Base-by-base conservation (phyloP, 208 protist genomes). In the Crithidia acanthocephali region DNA sequence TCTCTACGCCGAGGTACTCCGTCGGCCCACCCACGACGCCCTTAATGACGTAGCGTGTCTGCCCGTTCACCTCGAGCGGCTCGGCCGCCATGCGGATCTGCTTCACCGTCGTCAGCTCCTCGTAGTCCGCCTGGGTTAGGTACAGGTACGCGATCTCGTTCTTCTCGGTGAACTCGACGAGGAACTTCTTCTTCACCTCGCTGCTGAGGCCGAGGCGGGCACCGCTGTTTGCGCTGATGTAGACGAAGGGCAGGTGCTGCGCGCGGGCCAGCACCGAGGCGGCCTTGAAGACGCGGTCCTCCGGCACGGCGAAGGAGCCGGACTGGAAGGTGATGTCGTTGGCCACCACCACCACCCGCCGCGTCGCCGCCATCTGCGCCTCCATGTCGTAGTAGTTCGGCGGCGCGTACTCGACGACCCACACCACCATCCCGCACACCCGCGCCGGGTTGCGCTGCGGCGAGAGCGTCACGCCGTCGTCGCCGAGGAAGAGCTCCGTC, bases 321-420 rank as follows among this genome's bases (percentile, higher is more conserved):
- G 86, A 95, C 85, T 97, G 80, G 64, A 98, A 90, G 10, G 98
- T 99, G 65, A 99, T 99, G 86, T 99, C 98, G 77, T 99, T 99
- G 44, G 97, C 92, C 58, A 99, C 98, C n/a, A 99, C 74, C n/a
- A 99, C 88, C 2, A 99, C 70, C 22, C 92, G 76, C 30, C 97
- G 83, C 51, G 86, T 91, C 48, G 67, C 51, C 3, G 58, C 68
- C 15, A 35, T 66, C n/a, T 69, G 35, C 11, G 47, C 50, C 8
- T 88, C 83, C 23, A 68, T 6, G 44, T 93, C 70, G 50, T 81
- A 91, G 75, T 90, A 99, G 75, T 91, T 88, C 6, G 98, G 97
- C 23, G 98, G 98, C 9, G 74, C 72, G 37, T 99, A 77, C 22
- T 82, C 85, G 11, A 98, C 50, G 45, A 84, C 65, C 97, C 97